Base-by-base conservation (phyloP, 2,329 filamentous ascomycete genomes). In the Mariannaea elegans region DNA sequence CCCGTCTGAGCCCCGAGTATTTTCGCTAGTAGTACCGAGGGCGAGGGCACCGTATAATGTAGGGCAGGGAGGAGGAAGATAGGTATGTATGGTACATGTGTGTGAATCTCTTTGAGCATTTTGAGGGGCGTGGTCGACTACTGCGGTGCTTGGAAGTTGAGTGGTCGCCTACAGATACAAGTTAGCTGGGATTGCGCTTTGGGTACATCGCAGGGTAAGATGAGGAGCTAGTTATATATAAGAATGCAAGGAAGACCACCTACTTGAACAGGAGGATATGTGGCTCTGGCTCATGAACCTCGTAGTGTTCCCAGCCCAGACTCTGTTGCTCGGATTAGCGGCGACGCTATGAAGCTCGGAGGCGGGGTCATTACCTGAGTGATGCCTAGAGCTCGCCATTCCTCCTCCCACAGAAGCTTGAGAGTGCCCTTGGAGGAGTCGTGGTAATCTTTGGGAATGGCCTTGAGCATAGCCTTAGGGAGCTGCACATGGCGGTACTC, bases 181-280 rank as follows among this genome's bases (percentile, higher is more conserved):
- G 32, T 34, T 18, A 21, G 19, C 16, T n/a, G 27, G 8, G 23
- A 46, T 32, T n/a, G n/a, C 24, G 31, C 18, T 21, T 41, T 29
- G 23, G 52, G 21, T 7, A 27, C 1, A 12, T 27, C 13, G 13
- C 39, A 7, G 31, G 8, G 38, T 14, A 38, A 29, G 19, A 27
- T 27, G 14, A 41, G 19, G 21, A 42, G 10, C 32, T 36, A 10
- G 6, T 12, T 27, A n/a, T n/a, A n/a, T 14, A 24, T 13, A 4
- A 7, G 16, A 9, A 9, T 9, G 24, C 4, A 18, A 23, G 50
- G 27, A 49, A n/a, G 16, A 10, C 9, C 36, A 83, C 91, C 77
- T 81, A 97, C 94, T 99, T 99, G 87, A 99, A 99, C 29, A 99
- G 87, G 55, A 99, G 86, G 73, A 99, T 99, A 77, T 99, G 95